Evolutionary conservation across 306 rosid genomes (phyloP), one percentile per base, ranked within the genome.

Genomic region (Abrus pulchellus): DNA sequence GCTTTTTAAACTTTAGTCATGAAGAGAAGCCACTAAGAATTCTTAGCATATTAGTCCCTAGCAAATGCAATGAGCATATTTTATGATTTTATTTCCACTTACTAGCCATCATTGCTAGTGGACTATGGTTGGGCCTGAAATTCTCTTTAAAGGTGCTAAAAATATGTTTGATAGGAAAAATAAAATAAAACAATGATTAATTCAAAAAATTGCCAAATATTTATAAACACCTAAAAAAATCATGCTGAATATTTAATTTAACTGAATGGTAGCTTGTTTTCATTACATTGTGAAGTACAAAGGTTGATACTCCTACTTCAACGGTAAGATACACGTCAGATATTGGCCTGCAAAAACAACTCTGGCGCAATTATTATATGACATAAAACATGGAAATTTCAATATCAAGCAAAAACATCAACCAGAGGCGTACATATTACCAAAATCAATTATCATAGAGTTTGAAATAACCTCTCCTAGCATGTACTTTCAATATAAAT

Each of bases 261-360:
- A 48, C 4, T 52, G 54, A 82, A 82, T 29, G 60, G 40, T 5
- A 57, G 13, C 4, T 75, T 33, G 32, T 28, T 38, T 69, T 52
- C 29, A 88, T 89, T 79, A 93, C 99, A 97, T 96, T 93, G 87
- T 96, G 99, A 72, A 93, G 98, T 66, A 97, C 85, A 56, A 96
- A 92, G 89, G 86, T 88, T 12, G 99, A 87, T 52, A 94, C 83
- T 87, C 97, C 99, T 3, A 96, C 87, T 84, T 96, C 99, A 0
- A 96, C 77, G 29, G 88, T 86, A 66, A 96, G 93, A 83, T 96
- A 89, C 50, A 93, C 97, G 66, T 96, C 99, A 50, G 99, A 96
- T 59, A 96, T 92, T 27, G 99, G 98, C 99, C 99, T 96, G 94
- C 61, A 85, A 36, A 82, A 2, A 47, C 44, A 78, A 76, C 84